phyloP scores from a whole-genome alignment of 495 filamentous ascomycete species.

The Halenospora varia region DNA sequence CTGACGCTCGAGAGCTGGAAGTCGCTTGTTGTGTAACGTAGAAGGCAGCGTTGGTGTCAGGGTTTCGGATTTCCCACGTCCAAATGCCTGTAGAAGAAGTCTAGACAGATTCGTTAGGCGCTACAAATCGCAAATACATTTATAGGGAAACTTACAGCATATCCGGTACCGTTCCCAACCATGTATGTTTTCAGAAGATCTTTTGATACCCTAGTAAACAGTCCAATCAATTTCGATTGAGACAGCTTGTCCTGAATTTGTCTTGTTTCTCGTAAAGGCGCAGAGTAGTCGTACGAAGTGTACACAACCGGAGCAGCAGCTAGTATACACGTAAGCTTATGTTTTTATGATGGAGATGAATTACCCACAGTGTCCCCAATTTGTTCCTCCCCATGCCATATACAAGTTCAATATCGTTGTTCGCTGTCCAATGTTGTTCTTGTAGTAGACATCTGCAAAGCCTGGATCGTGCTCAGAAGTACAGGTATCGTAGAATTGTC shows the following conservation, averaged over 20 bases:
- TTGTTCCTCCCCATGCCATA: conserved; percentile 55
- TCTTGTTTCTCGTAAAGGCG: conserved; percentile 30
- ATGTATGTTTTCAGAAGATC: conserved; percentile 51
- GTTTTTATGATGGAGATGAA: background rate
- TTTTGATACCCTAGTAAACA: conserved; percentile 52
- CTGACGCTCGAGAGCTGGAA: conserved; percentile 30
- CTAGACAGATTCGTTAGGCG: conserved; percentile 8
- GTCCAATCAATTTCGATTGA: conserved; percentile 50
- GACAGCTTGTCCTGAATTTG: conserved; percentile 33
- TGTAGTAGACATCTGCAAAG: conserved; percentile 54
- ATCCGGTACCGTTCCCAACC: conserved; percentile 53
- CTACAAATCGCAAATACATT: background rate
- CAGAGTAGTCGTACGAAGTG: conserved; percentile 45
- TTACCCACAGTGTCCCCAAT: conserved; percentile 42
- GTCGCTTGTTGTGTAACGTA: conserved; percentile 39
- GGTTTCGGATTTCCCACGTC: conserved; percentile 52
- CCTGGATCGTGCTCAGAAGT: conserved; percentile 41
- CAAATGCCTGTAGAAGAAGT: conserved; percentile 32
- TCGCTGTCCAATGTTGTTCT: conserved; percentile 49
- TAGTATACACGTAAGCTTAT: conserved; percentile 4
- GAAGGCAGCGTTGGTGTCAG: conserved; percentile 48
- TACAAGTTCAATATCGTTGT: conserved; percentile 48
- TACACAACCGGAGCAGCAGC: conserved; percentile 45
- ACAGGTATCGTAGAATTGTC: conserved; percentile 44
- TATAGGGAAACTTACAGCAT: conserved; percentile 33